Percentiles rank a stretch among this genome's conserved stretches.
Conservation (phyloP, 2,329 filamentous ascomycete species). For the Bimuria novae-zelandiae region DNA sequence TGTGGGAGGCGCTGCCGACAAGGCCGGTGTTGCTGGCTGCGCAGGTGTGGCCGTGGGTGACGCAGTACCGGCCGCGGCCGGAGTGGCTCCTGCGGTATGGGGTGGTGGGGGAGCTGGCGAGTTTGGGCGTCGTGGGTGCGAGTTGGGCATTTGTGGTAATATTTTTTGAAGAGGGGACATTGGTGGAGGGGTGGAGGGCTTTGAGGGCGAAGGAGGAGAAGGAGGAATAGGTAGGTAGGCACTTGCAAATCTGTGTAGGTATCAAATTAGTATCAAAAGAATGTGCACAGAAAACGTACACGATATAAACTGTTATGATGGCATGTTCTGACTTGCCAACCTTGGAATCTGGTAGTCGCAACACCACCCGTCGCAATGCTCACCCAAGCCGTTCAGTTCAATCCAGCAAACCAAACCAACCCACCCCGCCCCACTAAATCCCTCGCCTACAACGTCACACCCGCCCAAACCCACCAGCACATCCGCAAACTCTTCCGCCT, state of each 20-base stretch:
- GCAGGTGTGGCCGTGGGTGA: constrained; percentile 43
- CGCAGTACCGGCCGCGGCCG: constrained; percentile 35
- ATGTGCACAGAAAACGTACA: background rate
- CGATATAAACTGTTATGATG: no score
- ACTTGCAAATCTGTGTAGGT: background rate
- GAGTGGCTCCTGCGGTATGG: constrained; percentile 42
- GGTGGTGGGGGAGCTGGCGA: constrained; percentile 48
- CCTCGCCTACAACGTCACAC: no score
- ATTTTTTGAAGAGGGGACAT: constrained; percentile 37
- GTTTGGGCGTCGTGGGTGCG: constrained; percentile 43
- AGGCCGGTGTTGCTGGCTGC: constrained; percentile 43
- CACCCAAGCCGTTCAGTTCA: no score
- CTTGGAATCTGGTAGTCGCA: no score
- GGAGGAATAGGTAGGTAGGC: background rate
- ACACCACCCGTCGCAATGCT: no score
- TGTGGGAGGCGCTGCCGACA: constrained; percentile 26
- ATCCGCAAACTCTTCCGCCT: no score
- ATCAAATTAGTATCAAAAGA: no score
- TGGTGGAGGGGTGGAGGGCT: constrained; percentile 43
- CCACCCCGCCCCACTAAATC: no score
- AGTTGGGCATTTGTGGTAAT: constrained; percentile 42
- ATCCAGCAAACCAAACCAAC: no score
- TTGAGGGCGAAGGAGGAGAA: constrained; percentile 18
- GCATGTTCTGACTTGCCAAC: no score
- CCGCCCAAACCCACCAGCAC: no score